phyloP scores from a whole-genome alignment of 2,329 filamentous ascomycete species.

The Ramularia endophylla region DNA sequence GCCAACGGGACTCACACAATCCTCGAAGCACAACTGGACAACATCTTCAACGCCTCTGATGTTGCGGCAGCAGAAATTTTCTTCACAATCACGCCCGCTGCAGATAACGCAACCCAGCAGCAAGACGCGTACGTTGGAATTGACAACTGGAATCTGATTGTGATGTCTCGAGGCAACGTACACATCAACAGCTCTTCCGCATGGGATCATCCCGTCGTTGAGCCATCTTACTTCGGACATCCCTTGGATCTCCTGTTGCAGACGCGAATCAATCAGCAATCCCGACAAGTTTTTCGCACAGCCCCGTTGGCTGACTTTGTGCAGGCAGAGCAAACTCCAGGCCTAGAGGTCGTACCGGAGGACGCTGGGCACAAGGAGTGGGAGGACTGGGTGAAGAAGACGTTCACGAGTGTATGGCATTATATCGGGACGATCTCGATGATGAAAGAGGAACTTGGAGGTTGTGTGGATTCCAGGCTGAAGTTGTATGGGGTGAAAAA shows the following conservation, averaged over 20 bases:
- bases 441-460: slow-evolving; percentile 25
- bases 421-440: slow-evolving; percentile 25
- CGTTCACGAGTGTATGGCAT: slow-evolving; percentile 26
- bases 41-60: slow-evolving; percentile 19
- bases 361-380: slow-evolving; percentile 16
- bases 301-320: slow-evolving; percentile 23
- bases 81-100: slow-evolving; percentile 29
- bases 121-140: slow-evolving; percentile 21
- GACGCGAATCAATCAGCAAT: slow-evolving; percentile 29
- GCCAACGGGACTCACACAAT: slow-evolving; percentile 17
- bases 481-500: slow-evolving; percentile 32
- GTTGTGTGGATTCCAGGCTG: slow-evolving; percentile 33
- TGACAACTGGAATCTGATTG: slow-evolving; percentile 35
- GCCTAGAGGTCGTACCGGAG: slow-evolving; percentile 3
- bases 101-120: slow-evolving; percentile 6
- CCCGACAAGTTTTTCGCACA: slow-evolving; percentile 26
- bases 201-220: slow-evolving; percentile 33
- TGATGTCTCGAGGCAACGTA: slow-evolving; percentile 21
- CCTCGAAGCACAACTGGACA: slow-evolving; percentile 22
- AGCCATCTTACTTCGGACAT: slow-evolving; percentile 40
- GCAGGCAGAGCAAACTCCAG: slow-evolving; percentile 25
- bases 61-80: slow-evolving; percentile 31
- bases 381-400: slow-evolving; percentile 21
- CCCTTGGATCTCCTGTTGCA: slow-evolving; percentile 34
- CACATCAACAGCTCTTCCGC: slow-evolving; percentile 22